Conservation (phyloP, 768 basidiomycete species). For the Inosperma sp. region DNA sequence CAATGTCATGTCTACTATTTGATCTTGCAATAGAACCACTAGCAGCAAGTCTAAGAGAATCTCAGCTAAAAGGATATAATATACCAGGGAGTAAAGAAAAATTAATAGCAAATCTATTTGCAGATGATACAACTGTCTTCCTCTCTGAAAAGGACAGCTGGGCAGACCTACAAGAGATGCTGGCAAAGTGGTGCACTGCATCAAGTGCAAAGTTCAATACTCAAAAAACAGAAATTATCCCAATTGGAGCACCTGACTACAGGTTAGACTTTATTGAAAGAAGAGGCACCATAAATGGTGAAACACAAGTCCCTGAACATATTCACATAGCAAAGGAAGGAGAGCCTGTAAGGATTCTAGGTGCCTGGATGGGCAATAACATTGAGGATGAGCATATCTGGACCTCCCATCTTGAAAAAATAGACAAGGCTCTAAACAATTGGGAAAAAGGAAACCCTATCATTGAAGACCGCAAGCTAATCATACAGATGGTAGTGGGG, state of each 20-base stretch:
- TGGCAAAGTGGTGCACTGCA: conserved; percentile 18
- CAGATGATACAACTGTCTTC: conserved; percentile 35
- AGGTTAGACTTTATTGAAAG: too few relatives aligned
- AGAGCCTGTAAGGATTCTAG: conserved; percentile 29
- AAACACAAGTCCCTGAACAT: conserved; percentile 11
- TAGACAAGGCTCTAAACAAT: conserved; percentile 14
- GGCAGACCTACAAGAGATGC: conserved; percentile 19
- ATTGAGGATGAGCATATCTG: conserved; percentile 20
- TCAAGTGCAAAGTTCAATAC: conserved; percentile 40
- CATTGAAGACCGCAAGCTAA: conserved; percentile 15
- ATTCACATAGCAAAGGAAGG: conserved; percentile 31
- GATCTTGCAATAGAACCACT: conserved; percentile 1
- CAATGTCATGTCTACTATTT: conserved; percentile 28
- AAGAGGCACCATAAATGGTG: too few relatives aligned
- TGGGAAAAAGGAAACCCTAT: conserved; percentile 22
- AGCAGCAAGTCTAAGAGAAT: too few relatives aligned
- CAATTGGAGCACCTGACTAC: conserved; percentile 8
- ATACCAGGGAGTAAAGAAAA: conserved; percentile 7
- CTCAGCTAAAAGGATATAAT: neutral
- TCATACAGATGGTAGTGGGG: conserved; percentile 21
- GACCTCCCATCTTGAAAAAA: conserved; percentile 24
- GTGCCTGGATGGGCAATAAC: conserved; percentile 31
- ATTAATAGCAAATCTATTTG: conserved; percentile 29
- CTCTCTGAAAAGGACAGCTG: conserved; percentile 25
- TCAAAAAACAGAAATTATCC: conserved; percentile 34